phyloP scores from a whole-genome alignment of 2,329 filamentous ascomycete species.

The Cladosporium sp. region DNA sequence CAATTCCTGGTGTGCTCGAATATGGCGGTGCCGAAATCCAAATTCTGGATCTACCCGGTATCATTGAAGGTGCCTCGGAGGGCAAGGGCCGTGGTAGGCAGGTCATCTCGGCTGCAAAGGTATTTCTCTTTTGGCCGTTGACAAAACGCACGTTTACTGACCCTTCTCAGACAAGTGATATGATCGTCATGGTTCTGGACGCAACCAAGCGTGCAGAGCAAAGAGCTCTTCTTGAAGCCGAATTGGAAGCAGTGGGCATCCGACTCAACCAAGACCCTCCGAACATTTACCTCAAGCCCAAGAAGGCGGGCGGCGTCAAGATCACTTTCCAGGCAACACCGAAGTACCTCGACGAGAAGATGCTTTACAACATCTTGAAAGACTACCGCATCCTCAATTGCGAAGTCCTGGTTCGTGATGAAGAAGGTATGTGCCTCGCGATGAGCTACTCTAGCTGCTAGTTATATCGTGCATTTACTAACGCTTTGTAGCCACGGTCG shows the following conservation, averaged over 20 bases:
- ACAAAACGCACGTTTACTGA: not conserved
- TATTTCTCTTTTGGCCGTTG: constrained; percentile 18
- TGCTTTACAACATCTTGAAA: constrained; percentile 93
- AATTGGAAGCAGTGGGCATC: constrained; percentile 92
- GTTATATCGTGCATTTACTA: constrained; percentile 5
- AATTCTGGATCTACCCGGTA: constrained; percentile 92
- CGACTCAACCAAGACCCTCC: constrained; percentile 85
- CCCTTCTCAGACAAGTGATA: constrained; percentile 67
- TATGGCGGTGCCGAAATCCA: constrained; percentile 98
- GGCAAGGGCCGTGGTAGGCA: constrained; percentile 93
- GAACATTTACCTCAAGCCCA: constrained; percentile 96
- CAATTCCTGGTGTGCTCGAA: constrained; percentile 93
- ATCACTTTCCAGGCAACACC: constrained; percentile 90
- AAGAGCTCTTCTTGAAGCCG: constrained; percentile 78
- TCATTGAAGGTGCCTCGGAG: constrained; percentile 93
- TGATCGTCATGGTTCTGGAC: constrained; percentile 95
- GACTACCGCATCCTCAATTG: constrained; percentile 99
- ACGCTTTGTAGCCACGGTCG: constrained; percentile 64
- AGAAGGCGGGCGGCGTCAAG: constrained; percentile 97
- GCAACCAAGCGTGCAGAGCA: constrained; percentile 96
- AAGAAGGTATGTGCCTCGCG: constrained; percentile 52
- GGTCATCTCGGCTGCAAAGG: constrained; percentile 93
- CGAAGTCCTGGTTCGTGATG: constrained; percentile 90
- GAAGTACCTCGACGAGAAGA: constrained; percentile 91
- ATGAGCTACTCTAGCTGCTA: not conserved